Evolutionary conservation across 208 protist genomes (phyloP).

Genomic region (Acanthamoeba culbertsoni): DNA sequence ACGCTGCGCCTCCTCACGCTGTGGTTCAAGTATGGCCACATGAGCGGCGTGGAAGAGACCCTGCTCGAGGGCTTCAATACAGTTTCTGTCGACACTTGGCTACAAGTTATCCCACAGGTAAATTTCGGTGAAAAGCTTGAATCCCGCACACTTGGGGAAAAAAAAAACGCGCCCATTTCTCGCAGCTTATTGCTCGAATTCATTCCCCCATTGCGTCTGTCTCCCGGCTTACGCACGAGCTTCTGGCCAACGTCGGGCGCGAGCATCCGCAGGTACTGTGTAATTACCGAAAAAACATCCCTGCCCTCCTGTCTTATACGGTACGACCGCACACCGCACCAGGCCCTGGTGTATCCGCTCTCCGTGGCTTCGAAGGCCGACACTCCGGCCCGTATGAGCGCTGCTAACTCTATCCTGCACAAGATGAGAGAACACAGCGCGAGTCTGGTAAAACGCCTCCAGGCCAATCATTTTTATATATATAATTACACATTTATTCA

Average conservation of each 20-base stretch:
- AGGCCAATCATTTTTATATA: too few species aligned
- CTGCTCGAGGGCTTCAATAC: constrained; percentile 90
- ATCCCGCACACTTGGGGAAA: not conserved
- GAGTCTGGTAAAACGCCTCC: constrained; percentile 36
- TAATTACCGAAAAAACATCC: too few species aligned
- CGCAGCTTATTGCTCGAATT: constrained; percentile 96
- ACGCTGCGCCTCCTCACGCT: constrained; percentile 97
- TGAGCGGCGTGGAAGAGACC: constrained; percentile 85
- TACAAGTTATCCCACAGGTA: constrained; percentile 98
- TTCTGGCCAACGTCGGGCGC: constrained; percentile 93
- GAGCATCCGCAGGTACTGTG: constrained; percentile 96
- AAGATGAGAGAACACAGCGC: constrained; percentile 82
- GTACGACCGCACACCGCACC: not conserved
- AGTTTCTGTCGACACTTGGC: constrained; percentile 97
- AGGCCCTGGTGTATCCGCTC: constrained; percentile 97
- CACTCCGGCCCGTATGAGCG: constrained; percentile 67
- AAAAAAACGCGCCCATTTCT: not conserved
- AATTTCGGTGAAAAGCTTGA: not conserved
- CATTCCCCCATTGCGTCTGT: constrained; percentile 90
- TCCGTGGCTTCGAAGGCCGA: constrained; percentile 95
- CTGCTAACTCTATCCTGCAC: constrained; percentile 80
- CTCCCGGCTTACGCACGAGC: constrained; percentile 90
- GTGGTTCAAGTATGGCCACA: constrained; percentile 93
- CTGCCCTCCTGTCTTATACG: too few species aligned
- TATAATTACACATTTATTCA: not conserved